Evolutionary conservation across 148 eudicot genomes (phyloP), one percentile per base, ranked within the genome.

Genomic region (Spergularia marina): DNA sequence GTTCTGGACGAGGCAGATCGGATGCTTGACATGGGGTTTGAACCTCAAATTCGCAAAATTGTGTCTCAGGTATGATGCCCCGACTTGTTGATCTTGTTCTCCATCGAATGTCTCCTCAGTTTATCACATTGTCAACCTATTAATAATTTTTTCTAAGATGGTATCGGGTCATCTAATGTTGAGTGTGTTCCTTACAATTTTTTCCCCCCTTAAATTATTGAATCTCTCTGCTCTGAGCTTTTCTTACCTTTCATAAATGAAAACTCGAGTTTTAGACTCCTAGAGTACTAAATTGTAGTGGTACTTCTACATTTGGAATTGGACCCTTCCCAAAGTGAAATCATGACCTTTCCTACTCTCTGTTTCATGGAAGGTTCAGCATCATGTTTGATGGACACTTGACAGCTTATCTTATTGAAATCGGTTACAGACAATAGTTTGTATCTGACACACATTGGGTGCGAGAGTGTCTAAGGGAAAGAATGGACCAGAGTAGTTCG

Each of bases 21-120:
- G 57, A 95, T 95, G 99, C 85, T 95, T 68, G 99, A 96, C 75
- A 96, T 96, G 99, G 99, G 99, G 4, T 96, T 96, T 86, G 98
- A 96, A 74, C 98, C 99, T 75, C 99, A 96, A 75, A 96, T 96
- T 65, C 89, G 89, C 66, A 95, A 96, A 87, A 91, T 96, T 81
- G 94, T 96, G 75, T 68, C 86, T 67, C 98, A 95, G 92, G 99
- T 96, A 78, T 79, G 79, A 66, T 74, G 6, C 39, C 4, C 51
- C 57, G 39, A 58, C 16, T 17, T 41, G 20, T 13, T 30, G 63
- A 20, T 66, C 23, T 53, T 52, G 4, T 25, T 1, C 53, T 79
- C 2, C 36, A 47, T 34, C n/a, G 10, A 53, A 23, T 39, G 17
- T 71, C 11, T 23, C 40, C 4, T 30, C 41, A 39, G 12, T 30